Evolutionary conservation across 192 early-diverging fungal species (phyloP).

Genomic region (Backusella sp.): DNA sequence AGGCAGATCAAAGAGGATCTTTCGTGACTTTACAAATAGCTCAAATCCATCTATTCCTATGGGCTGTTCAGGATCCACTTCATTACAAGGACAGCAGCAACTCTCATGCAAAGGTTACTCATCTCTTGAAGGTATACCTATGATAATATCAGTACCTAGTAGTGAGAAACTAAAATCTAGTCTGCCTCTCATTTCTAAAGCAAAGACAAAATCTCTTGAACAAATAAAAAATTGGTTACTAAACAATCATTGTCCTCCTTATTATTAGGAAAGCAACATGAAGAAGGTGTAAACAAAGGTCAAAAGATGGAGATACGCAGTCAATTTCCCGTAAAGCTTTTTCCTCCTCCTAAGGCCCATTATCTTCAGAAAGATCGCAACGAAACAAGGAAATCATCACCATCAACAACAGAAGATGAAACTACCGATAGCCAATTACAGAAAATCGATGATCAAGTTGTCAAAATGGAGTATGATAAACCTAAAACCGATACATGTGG

Average conservation of each 20-base stretch:
- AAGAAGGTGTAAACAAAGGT: not conserved
- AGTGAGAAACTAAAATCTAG: not conserved
- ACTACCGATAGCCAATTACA: too few relatives aligned
- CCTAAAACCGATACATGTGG: not conserved
- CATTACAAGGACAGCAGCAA: not conserved
- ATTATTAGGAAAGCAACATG: not conserved
- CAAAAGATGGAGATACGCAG: not conserved
- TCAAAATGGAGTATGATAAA: too few relatives aligned
- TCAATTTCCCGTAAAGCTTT: not conserved
- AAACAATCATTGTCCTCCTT: not conserved
- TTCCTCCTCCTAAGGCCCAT: not conserved
- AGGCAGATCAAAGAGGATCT: not conserved
- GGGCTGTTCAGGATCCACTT: not conserved
- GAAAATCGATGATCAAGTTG: not conserved
- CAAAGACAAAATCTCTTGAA: not conserved
- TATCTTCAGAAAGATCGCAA: not conserved
- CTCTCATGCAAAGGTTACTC: not conserved
- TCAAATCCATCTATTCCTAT: not conserved
- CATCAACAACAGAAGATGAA: not conserved
- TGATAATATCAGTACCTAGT: not conserved
- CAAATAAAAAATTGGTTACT: not conserved
- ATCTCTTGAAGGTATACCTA: not conserved
- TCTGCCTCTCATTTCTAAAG: not conserved
- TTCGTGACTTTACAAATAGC: constrained; percentile 4
- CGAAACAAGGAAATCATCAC: not conserved